Base-by-base conservation (phyloP, 768 basidiomycete species). In the Mycena vitilis region DNA sequence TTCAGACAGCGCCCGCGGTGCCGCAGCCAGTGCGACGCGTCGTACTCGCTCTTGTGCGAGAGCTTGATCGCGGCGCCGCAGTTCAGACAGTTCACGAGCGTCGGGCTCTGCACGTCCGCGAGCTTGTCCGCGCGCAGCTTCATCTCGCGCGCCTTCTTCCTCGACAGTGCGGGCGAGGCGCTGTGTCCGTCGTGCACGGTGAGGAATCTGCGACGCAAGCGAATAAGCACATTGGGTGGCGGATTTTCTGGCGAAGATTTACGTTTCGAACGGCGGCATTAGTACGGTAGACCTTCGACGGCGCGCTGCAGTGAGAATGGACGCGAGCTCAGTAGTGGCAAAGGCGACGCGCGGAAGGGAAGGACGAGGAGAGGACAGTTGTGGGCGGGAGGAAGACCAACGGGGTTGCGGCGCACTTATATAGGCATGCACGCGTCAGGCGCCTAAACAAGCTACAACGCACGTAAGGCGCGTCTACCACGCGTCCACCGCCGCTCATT, bases 21-120 rank as follows among this genome's bases (percentile, higher is more conserved):
- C 70, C 86, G 89, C 52, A 79, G 75, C 91, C 91, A 92, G 76
- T 92, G 91, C 73, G 85, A 86, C 37, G 84, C 83, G 72, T 92
- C 91, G 71, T 85, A 92, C 23, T 82, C 81, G 76, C 88, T 90
- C 78, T 91, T 92, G 38, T 82, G 77, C 18, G 90, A 91, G 34
- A 92, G 85, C 75, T 90, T 90, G 78, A 92, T 91, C 16, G 80
- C 78, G 36, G 73, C 78, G 44, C 82, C 81, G 76, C 91, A 92
- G 60, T 83, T 83, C 68, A 79, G 81, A 79, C 90, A 91, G 62
- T 81, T 80, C 58, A 89, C 87, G 60, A 81, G 81, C 34, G 83
- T 80, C 7, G 87, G 86, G 22, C 81, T 81, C 55, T 87, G 78
- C 18, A 90, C 83, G 25, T 81, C 80, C 36, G 82, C 87, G 76